phyloP scores from a whole-genome alignment of 345 rosid genomes.

The Syzygium grande region DNA sequence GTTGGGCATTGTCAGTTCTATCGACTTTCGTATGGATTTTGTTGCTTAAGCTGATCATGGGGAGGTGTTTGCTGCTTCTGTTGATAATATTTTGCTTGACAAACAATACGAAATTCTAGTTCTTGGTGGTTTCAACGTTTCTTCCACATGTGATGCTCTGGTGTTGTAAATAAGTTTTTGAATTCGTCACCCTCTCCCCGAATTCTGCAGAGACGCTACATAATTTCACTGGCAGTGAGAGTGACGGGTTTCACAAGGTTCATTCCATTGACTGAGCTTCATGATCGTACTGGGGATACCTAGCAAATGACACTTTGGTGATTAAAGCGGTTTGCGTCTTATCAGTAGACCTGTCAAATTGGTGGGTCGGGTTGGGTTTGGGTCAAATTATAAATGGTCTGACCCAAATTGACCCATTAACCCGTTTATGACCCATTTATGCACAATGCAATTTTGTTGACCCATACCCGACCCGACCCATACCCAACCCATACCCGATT shows the following conservation, averaged over 20 bases:
- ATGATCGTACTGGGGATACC: background rate
- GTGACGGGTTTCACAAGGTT: fast-evolving
- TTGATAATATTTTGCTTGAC: background rate
- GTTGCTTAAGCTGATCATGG: background rate
- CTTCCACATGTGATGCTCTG: background rate
- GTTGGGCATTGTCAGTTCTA: background rate
- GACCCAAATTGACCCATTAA: too few species aligned
- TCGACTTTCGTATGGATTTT: background rate
- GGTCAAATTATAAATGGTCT: too few species aligned
- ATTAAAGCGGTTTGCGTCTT: background rate
- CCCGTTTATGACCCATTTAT: too few species aligned
- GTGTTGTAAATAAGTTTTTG: background rate
- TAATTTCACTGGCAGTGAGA: fast-evolving
- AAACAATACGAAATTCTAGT: background rate
- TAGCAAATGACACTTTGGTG: background rate
- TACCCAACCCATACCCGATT: too few species aligned
- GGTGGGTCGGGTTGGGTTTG: too few species aligned
- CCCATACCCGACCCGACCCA: too few species aligned
- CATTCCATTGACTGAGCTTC: background rate
- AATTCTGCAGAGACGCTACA: fast-evolving
- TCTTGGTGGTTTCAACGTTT: background rate
- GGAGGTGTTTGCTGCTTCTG: background rate
- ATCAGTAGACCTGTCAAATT: too few species aligned
- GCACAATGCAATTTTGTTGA: too few species aligned
- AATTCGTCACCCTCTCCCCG: background rate